Evolutionary conservation across 331 rosid species (phyloP).

Genomic region (Erythrophleum ivorense): DNA sequence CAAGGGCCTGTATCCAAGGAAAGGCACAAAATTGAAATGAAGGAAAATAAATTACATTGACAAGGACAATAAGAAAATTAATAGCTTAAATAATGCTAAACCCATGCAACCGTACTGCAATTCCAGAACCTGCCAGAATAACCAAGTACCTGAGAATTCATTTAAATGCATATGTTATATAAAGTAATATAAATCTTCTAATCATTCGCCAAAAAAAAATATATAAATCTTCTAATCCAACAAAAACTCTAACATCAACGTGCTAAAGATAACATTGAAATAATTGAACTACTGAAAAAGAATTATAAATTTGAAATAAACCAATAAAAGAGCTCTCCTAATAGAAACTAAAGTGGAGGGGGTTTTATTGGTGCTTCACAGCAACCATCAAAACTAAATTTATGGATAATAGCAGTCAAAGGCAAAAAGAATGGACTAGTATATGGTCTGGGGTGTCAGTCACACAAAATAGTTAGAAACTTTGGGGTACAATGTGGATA

Average conservation of each 20-base stretch:
- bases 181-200: neutral
- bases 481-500: too few species aligned
- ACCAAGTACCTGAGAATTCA: constrained; percentile 18
- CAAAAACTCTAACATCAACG: neutral
- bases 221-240: neutral
- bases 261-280: constrained; percentile 22
- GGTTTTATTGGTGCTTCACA: too few species aligned
- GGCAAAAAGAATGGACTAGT: too few species aligned
- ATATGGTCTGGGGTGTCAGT: too few species aligned
- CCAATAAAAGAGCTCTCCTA: constrained; percentile 12
- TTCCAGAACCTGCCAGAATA: constrained; percentile 23
- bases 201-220: too few species aligned
- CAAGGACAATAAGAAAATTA: constrained; percentile 25
- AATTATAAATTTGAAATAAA: constrained; percentile 10
- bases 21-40: neutral
- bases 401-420: too few species aligned
- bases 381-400: too few species aligned
- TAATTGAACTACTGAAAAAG: neutral
- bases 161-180: neutral
- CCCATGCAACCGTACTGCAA: neutral
- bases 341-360: neutral
- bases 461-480: too few species aligned
- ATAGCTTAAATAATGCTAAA: constrained; percentile 29
- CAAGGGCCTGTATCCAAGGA: constrained; percentile 13
- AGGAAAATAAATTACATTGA: constrained; percentile 3